phyloP scores from a whole-genome alignment of 495 filamentous ascomycete genomes.

The Pseudomonodictys pantanalensis region DNA sequence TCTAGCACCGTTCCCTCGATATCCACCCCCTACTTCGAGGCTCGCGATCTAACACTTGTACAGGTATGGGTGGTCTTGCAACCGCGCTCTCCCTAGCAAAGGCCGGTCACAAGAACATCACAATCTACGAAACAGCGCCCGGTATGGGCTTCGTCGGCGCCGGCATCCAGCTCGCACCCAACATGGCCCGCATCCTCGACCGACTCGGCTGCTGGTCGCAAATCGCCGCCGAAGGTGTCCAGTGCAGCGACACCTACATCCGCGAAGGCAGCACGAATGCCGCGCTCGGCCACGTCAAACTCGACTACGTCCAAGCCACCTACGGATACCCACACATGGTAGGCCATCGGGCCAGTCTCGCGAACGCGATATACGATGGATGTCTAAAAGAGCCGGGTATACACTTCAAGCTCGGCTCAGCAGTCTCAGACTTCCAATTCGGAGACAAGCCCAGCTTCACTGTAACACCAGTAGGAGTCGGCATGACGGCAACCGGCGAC shows the following conservation, averaged over 20 bases:
- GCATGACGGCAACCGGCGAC: slow-evolving; percentile 48
- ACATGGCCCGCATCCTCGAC: slow-evolving; percentile 73
- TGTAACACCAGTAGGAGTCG: slow-evolving; percentile 57
- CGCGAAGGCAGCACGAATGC: slow-evolving; percentile 63
- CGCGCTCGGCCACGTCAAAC: slow-evolving; percentile 66
- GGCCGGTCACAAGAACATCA: slow-evolving; percentile 67
- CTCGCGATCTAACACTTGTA: slow-evolving; percentile 5
- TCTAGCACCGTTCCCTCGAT: not conserved
- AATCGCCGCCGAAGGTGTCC: slow-evolving; percentile 60
- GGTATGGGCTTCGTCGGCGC: slow-evolving; percentile 79
- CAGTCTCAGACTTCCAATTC: slow-evolving; percentile 52
- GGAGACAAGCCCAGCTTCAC: slow-evolving; percentile 55
- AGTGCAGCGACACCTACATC: slow-evolving; percentile 54
- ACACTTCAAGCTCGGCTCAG: slow-evolving; percentile 65
- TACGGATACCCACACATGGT: slow-evolving; percentile 77
- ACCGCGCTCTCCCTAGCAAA: slow-evolving; percentile 69
- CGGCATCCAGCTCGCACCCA: slow-evolving; percentile 77
- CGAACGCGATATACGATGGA: slow-evolving; percentile 62
- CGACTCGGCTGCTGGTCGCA: slow-evolving; percentile 64
- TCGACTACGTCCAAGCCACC: slow-evolving; percentile 61
- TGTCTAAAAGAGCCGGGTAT: slow-evolving; percentile 63
- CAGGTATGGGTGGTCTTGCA: slow-evolving; percentile 77
- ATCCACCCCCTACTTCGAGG: not conserved
- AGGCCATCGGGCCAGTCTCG: slow-evolving; percentile 72
- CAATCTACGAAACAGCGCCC: slow-evolving; percentile 69